Percentiles rank a stretch among this genome's conserved stretches.
phyloP scores from a whole-genome alignment of 2,329 filamentous ascomycete genomes.

The Trichophyton equinum region DNA sequence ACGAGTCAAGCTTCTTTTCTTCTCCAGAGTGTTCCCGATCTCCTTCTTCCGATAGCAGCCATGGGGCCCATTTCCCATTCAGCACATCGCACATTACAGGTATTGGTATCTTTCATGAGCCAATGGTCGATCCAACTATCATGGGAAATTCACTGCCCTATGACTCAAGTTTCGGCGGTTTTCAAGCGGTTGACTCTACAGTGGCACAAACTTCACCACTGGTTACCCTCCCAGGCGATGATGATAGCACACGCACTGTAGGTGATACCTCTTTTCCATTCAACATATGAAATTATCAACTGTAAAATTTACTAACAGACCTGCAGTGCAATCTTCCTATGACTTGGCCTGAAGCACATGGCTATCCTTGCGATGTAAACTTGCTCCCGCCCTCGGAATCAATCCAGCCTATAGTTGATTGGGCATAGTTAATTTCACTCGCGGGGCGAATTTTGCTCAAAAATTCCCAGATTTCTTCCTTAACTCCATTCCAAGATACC shows the following conservation, averaged over 20 bases:
- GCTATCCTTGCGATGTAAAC: constrained; percentile 28
- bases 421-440: constrained; percentile 22
- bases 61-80: constrained; percentile 23
- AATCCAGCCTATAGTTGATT: constrained; percentile 22
- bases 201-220: constrained; percentile 22
- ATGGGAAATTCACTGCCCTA: neutral
- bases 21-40: constrained; percentile 35
- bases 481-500: constrained; percentile 25
- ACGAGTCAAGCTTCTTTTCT: constrained; percentile 33
- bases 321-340: constrained; percentile 26
- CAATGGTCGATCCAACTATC: constrained; percentile 16
- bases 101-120: constrained; percentile 26
- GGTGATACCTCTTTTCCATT: constrained; percentile 26
- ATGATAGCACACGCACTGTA: constrained; percentile 28
- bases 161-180: constrained; percentile 17
- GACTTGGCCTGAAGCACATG: constrained; percentile 29
- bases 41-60: constrained; percentile 27
- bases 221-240: constrained; percentile 24
- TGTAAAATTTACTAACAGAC: constrained; percentile 10
- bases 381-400: constrained; percentile 24
- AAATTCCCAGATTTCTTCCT: constrained; percentile 15
- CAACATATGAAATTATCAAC: constrained; percentile 17
- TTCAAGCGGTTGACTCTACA: constrained; percentile 22
- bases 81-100: constrained; percentile 20
- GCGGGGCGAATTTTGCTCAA: constrained; percentile 21